Percentiles rank a stretch among this genome's conserved stretches.
These are phyloP conservation scores for Apiospora phragmitis DNA, from an alignment of 2,329 filamentous ascomycete species.

Conservation along the genomic window DNA sequence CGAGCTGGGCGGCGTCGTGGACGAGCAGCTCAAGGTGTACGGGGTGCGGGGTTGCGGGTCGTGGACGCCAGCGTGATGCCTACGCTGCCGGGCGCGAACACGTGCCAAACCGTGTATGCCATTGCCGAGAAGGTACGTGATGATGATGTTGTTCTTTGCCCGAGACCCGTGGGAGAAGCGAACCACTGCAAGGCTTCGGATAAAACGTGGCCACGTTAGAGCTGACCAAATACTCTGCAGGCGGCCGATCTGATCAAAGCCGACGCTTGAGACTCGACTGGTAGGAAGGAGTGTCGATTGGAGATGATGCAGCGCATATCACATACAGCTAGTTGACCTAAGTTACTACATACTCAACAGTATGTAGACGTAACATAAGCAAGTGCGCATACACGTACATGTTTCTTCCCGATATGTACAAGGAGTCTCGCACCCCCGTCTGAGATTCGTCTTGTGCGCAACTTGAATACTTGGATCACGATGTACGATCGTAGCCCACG, in stretches of 20 bases:
- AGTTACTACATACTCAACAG: no score
- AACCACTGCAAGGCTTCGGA: neutral
- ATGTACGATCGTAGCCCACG: neutral
- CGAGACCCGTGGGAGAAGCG: neutral
- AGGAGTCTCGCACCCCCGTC: neutral
- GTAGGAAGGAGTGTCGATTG: neutral
- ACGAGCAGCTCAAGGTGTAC: slow-evolving; percentile 27
- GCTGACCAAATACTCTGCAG: neutral
- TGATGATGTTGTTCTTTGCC: neutral
- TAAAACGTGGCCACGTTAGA: neutral
- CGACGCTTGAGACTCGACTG: neutral
- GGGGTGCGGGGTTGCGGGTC: slow-evolving; percentile 18
- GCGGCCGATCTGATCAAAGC: neutral
- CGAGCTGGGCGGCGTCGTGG: slow-evolving; percentile 45
- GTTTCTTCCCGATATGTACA: neutral
- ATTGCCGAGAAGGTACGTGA: slow-evolving; percentile 9
- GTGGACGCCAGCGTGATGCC: slow-evolving; percentile 17
- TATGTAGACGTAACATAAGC: neutral
- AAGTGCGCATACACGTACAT: neutral
- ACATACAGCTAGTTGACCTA: neutral
- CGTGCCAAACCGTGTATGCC: slow-evolving; percentile 7
- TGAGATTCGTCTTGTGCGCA: slow-evolving; percentile 7
- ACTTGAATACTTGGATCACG: neutral
- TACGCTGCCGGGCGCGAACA: neutral
- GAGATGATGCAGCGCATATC: neutral